Conservation (phyloP, 306 rosid species). For the Acacia melanoxylon region DNA sequence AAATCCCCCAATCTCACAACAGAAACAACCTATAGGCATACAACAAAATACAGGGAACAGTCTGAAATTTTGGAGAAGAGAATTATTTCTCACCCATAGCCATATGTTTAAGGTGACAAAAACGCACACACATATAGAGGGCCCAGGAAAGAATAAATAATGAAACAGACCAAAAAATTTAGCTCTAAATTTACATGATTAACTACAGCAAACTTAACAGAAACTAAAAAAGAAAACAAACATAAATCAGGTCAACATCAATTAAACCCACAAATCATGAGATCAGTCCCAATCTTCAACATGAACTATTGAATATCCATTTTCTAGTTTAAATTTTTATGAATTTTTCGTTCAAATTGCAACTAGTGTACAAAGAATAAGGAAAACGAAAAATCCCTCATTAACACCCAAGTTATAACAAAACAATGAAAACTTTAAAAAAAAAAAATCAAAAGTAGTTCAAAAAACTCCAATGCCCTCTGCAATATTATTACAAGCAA, state of each 20-base stretch:
- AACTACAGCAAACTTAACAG: neutral
- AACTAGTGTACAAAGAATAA: neutral
- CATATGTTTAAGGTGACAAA: neutral
- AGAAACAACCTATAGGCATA: constrained; percentile 50
- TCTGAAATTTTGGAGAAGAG: neutral
- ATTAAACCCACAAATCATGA: neutral
- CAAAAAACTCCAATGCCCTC: neutral
- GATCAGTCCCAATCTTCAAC: neutral
- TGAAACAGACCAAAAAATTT: neutral
- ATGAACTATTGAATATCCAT: neutral
- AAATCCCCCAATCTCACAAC: constrained; percentile 54
- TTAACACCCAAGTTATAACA: neutral
- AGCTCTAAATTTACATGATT: neutral
- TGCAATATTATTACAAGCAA: neutral
- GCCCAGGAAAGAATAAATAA: neutral
- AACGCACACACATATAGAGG: neutral
- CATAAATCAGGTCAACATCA: neutral
- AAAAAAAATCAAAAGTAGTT: neutral
- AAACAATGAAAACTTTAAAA: neutral
- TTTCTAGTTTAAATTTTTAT: neutral
- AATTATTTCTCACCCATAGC: neutral
- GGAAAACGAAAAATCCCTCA: neutral
- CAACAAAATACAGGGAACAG: constrained; percentile 16
- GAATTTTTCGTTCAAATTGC: neutral
- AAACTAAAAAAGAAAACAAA: neutral